Evolutionary conservation across 768 basidiomycete species (phyloP).

Genomic region (Leccinum truebloodii): DNA sequence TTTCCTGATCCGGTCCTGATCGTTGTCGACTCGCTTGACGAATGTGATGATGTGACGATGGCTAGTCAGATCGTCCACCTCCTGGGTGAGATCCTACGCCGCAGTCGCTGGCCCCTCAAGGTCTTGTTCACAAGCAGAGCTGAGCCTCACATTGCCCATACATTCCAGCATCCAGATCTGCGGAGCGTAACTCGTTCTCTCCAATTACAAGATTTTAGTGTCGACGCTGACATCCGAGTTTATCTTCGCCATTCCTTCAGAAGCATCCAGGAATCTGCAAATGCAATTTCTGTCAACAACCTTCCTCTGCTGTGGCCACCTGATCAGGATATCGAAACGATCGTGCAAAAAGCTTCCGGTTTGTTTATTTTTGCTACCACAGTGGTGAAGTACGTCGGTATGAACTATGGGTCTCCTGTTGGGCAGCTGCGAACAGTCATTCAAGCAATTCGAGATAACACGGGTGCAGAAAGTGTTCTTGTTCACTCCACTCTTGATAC

Average conservation of each 20-base stretch:
- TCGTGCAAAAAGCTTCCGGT: conserved; percentile 23
- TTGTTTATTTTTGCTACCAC: conserved; percentile 33
- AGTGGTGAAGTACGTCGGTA: conserved; percentile 26
- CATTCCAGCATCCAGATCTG: conserved; percentile 19
- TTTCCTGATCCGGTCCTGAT: conserved; percentile 20
- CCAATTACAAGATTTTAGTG: conserved; percentile 22
- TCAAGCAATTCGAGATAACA: conserved; percentile 4
- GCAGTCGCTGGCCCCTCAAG: conserved; percentile 24
- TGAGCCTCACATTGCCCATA: conserved; percentile 19
- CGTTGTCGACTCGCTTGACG: conserved; percentile 26
- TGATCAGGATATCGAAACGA: conserved; percentile 19
- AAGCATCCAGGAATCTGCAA: conserved; percentile 7
- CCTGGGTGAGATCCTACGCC: conserved; percentile 15
- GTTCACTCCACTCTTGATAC: conserved; percentile 17
- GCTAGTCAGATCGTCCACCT: conserved; percentile 25
- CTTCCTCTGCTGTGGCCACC: conserved; percentile 21
- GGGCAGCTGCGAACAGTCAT: conserved; percentile 14
- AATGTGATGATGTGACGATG: conserved; percentile 27
- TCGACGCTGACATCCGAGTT: conserved; percentile 24
- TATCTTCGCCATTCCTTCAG: conserved; percentile 26
- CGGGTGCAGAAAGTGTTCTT: conserved; percentile 3
- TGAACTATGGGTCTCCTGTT: conserved; percentile 12
- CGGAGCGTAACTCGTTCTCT: conserved; percentile 8
- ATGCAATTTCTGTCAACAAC: not conserved
- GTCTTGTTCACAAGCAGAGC: conserved; percentile 28